A percentile compares a stretch with the other conserved stretches of the same genome.
Evolutionary conservation across 2,329 filamentous ascomycete species (phyloP).

Genomic region (Fusarium metavorans): DNA sequence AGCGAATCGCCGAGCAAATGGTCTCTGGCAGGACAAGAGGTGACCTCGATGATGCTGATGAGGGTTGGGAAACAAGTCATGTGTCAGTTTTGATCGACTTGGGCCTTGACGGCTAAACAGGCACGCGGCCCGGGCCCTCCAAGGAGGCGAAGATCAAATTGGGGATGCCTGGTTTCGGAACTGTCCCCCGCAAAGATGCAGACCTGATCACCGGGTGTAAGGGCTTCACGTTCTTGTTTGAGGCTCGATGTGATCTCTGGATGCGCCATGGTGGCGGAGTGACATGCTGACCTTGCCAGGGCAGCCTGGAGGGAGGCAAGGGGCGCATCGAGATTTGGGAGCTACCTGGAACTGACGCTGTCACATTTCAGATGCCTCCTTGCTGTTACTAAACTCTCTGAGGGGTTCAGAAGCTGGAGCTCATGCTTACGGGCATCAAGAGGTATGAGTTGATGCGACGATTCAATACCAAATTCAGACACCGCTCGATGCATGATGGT

Average conservation of each 20-base stretch:
- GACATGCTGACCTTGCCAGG: constrained; percentile 22
- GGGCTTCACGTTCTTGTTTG: constrained; percentile 3
- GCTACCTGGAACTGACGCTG: constrained; percentile 15
- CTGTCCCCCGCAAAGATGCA: constrained; percentile 22
- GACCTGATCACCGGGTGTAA: constrained; percentile 17
- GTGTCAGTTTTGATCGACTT: constrained; percentile 20
- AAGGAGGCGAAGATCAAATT: constrained; percentile 24
- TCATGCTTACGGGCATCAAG: not conserved
- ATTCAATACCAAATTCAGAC: not conserved
- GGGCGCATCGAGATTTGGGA: constrained; percentile 22
- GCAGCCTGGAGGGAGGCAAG: constrained; percentile 26
- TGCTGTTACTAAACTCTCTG: constrained; percentile 18
- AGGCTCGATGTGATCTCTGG: constrained; percentile 30
- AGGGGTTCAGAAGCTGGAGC: constrained; percentile 6
- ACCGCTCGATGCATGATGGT: not conserved
- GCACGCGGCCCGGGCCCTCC: constrained; percentile 29
- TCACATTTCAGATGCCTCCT: constrained; percentile 35
- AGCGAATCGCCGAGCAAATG: constrained; percentile 8
- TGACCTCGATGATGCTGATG: constrained; percentile 11
- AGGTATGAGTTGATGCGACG: not conserved
- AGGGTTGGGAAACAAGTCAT: constrained; percentile 33
- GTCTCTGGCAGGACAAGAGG: constrained; percentile 6
- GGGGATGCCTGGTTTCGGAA: constrained; percentile 21
- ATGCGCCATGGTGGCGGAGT: constrained; percentile 28
- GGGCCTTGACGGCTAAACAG: constrained; percentile 36